phyloP scores from a whole-genome alignment of 1,139 yeast genomes.

The Geotrichum australiense region DNA sequence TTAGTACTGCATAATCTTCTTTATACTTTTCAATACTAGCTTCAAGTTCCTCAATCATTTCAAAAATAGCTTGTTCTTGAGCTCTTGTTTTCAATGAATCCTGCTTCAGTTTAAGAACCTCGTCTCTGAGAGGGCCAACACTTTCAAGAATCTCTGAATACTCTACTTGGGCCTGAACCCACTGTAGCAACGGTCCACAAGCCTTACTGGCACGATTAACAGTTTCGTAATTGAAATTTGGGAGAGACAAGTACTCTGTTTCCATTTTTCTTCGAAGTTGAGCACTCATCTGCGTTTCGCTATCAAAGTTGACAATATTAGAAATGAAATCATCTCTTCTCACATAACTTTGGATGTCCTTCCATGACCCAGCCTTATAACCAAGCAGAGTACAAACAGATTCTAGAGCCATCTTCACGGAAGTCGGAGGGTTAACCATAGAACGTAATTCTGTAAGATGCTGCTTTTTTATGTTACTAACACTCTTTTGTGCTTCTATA shows the following conservation, averaged over 20 bases:
- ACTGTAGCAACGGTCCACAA: slow-evolving; percentile 83
- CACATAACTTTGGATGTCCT: slow-evolving; percentile 74
- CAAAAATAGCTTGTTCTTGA: slow-evolving; percentile 57
- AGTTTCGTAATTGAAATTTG: slow-evolving; percentile 61
- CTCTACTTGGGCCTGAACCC: slow-evolving; percentile 83
- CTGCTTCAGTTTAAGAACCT: slow-evolving; percentile 53
- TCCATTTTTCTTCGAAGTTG: slow-evolving; percentile 54
- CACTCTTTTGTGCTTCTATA: slow-evolving; percentile 76
- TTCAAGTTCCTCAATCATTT: slow-evolving; percentile 74
- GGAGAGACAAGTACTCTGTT: slow-evolving; percentile 49
- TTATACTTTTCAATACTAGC: slow-evolving; percentile 62
- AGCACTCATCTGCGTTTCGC: slow-evolving; percentile 50
- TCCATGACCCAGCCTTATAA: slow-evolving; percentile 62
- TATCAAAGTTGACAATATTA: slow-evolving; percentile 68
- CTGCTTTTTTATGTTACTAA: slow-evolving; percentile 84
- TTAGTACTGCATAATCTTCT: slow-evolving; percentile 58
- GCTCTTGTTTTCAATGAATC: slow-evolving; percentile 60
- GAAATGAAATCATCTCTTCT: slow-evolving; percentile 85
- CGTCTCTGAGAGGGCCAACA: slow-evolving; percentile 68
- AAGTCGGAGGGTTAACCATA: slow-evolving; percentile 85
- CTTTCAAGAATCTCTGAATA: slow-evolving; percentile 63
- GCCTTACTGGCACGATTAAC: slow-evolving; percentile 92
- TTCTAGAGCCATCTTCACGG: slow-evolving; percentile 79
- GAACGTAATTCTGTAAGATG: slow-evolving; percentile 86
- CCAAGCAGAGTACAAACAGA: slow-evolving; percentile 82